Conservation (phyloP, 2,329 filamentous ascomycete species). For the Cercospora sp. region DNA sequence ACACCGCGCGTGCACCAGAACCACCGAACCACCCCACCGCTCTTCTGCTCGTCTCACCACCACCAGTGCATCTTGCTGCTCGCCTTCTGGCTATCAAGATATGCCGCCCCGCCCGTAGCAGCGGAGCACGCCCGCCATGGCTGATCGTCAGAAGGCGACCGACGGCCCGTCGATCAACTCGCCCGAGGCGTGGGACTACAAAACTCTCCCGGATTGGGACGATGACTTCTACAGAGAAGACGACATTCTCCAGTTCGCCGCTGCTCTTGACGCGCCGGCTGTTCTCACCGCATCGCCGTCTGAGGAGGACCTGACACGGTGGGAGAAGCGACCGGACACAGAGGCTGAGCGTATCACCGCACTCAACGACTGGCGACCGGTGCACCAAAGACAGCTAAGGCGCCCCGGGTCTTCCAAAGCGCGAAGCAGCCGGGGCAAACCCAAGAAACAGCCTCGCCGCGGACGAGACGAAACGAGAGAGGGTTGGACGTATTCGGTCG, state of each 20-base stretch:
- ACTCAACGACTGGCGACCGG: conserved; percentile 92
- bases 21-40: not conserved
- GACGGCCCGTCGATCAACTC: conserved; percentile 51
- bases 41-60: not conserved
- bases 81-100: not conserved
- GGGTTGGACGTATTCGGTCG: conserved; percentile 81
- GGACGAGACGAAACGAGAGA: conserved; percentile 88
- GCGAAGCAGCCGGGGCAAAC: conserved; percentile 31
- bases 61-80: not conserved
- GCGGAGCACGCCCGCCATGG: conserved; percentile 38
- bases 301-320: conserved; percentile 53
- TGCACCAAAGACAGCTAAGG: conserved; percentile 64
- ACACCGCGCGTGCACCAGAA: not conserved
- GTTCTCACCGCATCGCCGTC: conserved; percentile 54
- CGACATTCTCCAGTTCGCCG: conserved; percentile 76
- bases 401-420: conserved; percentile 34
- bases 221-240: conserved; percentile 72
- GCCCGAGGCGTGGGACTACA: conserved; percentile 62
- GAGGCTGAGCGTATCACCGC: conserved; percentile 71
- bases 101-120: not conserved
- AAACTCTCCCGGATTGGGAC: conserved; percentile 74
- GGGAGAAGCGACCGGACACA: conserved; percentile 42
- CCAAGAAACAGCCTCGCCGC: conserved; percentile 45
- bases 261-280: conserved; percentile 74
- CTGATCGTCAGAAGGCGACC: conserved; percentile 47